Conservation (phyloP, 208 protist genomes). For the Herpetomonas tarakana region DNA sequence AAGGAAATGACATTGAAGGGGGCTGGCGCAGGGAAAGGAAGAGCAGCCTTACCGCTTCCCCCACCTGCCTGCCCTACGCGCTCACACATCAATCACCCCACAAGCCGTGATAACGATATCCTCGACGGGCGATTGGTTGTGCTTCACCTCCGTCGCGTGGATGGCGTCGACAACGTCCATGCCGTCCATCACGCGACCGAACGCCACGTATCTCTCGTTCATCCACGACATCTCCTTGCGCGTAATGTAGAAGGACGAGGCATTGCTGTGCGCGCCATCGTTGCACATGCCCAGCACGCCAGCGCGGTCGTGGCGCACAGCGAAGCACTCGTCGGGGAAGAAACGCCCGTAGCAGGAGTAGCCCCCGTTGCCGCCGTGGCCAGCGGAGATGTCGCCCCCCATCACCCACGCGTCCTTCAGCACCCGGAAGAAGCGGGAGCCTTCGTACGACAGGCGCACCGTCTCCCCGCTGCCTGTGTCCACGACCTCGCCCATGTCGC, state of each 20-base stretch:
- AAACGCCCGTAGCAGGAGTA: slow-evolving; percentile 89
- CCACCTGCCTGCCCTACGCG: too few species aligned
- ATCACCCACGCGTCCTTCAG: slow-evolving; percentile 94
- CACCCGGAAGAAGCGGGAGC: slow-evolving; percentile 91
- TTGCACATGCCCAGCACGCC: slow-evolving; percentile 91
- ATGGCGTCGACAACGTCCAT: slow-evolving; percentile 83
- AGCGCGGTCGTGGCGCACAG: slow-evolving; percentile 71
- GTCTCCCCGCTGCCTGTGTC: slow-evolving; percentile 14
- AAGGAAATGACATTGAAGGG: too few species aligned
- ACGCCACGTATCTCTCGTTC: slow-evolving; percentile 94
- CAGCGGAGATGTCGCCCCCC: slow-evolving; percentile 87
- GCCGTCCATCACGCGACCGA: slow-evolving; percentile 94
- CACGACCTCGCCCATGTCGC: slow-evolving; percentile 35
- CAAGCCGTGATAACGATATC: slow-evolving; percentile 76
- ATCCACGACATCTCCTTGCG: slow-evolving; percentile 80
- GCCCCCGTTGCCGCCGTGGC: slow-evolving; percentile 85
- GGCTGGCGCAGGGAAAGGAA: too few species aligned
- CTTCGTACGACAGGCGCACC: slow-evolving; percentile 82
- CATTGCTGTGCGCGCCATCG: slow-evolving; percentile 82
- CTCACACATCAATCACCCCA: slow-evolving; percentile 76
- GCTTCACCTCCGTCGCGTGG: slow-evolving; percentile 64
- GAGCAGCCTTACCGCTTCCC: too few species aligned
- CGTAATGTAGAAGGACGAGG: slow-evolving; percentile 90
- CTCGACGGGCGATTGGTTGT: slow-evolving; percentile 74
- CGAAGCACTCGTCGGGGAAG: slow-evolving; percentile 95